Base-by-base conservation (phyloP, 2,329 filamentous ascomycete genomes). In the Alternaria sp. region DNA sequence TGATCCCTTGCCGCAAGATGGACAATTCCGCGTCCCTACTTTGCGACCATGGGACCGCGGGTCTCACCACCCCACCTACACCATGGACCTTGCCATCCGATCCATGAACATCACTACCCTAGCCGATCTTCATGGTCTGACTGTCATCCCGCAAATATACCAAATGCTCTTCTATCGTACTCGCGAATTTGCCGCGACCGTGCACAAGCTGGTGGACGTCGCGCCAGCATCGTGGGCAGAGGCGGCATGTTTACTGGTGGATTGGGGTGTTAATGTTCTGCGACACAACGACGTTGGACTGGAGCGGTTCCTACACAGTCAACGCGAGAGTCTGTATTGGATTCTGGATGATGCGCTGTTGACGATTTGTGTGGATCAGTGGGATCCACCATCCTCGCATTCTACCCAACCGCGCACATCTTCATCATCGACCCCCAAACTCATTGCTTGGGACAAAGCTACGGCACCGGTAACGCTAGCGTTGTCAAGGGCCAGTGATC, bases 341-440 rank as follows among this genome's bases (percentile, higher is more conserved):
- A 63, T 67, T 0, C 40, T 69, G 13, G 67, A 69, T 53, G 61
- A 69, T 56, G 59, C 63, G n/a, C 23, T 69, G 25, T 57, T 69
- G 21, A 57, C 52, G 4, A 63, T 70, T 15, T 66, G 59, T 26
- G 10, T 67, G 13, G 63, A 63, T 15, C 53, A 62, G 46, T 70
- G 67, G 63, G 63, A 70, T 40, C 32, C 56, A 36, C 47, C 55
- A 12, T 26, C 51, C 8, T 25, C 49, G 13, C 25, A 21, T 8
- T 21, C 15, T 19, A n/a, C 28, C 30, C 17, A 32, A 25, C 40
- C 46, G 36, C 45, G 12, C 30, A 49, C 19, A 30, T 61, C 52
- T 9, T 13, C 51, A n/a, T 32, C 19, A 49, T 49, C 58, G 9
- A 19, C 45, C 6, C 7, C 26, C 10, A n/a, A 12, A 44, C 49